These are phyloP conservation scores for Morella rubra DNA, from an alignment of 306 rosid species.

Conservation along the genomic window DNA sequence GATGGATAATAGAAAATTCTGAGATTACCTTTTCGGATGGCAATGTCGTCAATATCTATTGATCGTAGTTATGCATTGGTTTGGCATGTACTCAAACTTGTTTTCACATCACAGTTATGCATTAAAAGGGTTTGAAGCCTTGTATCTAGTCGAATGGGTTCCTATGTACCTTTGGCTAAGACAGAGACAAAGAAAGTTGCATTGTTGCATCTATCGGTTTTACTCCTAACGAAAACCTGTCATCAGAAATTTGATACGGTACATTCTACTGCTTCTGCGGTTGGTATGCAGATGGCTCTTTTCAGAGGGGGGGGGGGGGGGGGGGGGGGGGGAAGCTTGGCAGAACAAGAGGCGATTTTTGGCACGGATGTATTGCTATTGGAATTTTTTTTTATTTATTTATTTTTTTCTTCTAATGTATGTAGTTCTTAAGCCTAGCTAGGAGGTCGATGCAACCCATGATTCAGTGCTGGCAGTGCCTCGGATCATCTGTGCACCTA, in stretches of 20 bases:
- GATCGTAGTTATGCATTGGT: background rate
- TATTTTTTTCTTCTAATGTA: background rate
- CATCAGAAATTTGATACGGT: background rate
- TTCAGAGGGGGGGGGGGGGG: background rate
- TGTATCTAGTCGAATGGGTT: background rate
- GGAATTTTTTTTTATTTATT: background rate
- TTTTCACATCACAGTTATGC: background rate
- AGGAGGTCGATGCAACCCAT: background rate
- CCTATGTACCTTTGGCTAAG: background rate
- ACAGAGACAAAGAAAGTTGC: background rate
- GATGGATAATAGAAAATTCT: constrained; percentile 2
- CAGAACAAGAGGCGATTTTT: background rate
- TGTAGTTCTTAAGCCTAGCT: background rate
- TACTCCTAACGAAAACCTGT: background rate
- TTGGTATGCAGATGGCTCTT: too few species aligned
- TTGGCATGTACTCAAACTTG: background rate
- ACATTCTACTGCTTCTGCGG: background rate
- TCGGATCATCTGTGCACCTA: too few species aligned
- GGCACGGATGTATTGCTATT: background rate
- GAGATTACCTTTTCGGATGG: background rate
- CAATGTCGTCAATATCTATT: background rate
- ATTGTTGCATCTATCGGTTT: background rate
- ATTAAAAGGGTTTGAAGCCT: background rate
- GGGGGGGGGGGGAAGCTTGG: background rate
- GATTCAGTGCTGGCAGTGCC: too few species aligned